Evolutionary conservation across 306 rosid genomes (phyloP), one percentile per base, ranked within the genome.

Genomic region (Clitoria ternatea): DNA sequence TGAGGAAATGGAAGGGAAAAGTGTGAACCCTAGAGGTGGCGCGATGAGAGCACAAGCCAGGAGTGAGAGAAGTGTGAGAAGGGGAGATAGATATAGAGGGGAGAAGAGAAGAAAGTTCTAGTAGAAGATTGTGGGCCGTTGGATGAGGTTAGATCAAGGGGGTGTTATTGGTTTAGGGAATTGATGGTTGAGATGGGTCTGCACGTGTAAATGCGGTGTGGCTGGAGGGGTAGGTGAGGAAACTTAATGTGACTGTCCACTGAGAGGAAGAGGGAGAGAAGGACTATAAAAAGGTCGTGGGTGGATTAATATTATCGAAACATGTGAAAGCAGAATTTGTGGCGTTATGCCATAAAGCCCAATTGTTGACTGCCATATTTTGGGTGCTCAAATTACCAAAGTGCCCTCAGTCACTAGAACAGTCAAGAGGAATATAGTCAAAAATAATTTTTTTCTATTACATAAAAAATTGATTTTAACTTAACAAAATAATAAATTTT

Each of bases 41-140:
- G 66, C 86, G 83, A 79, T 83, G 7, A 65, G 81, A 52, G 5
- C 86, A 79, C 83, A 53, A 79, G 86, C 79, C 79, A 24, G 1
- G 3, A 59, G 14, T 43, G 68, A 22, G 0, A 18, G 1, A 0
- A 8, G 3, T 1, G 64, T 2, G 74, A 4, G 48, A 13, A 66
- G 26, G 33, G 66, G 27, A 43, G 47, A 66, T 75, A 71, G 18
- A 75, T 78, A 78, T 71, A 82, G 70, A 52, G 77, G 32, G 0
- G 26, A 8, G 82, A 53, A 37, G 66, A 0, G 0, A 2, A 24
- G 86, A 82, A 82, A 42, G 86, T 79, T 82, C 86, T 82, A 79
- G 86, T 43, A 43, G 65, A 12, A 36, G 22, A 53, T 17, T 17
- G 0, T 44, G 48, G 24, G 7, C 35, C 83, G 83, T 70, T 15